phyloP scores from a whole-genome alignment of 2,329 filamentous ascomycete genomes.

The Erysiphe pulchra region DNA sequence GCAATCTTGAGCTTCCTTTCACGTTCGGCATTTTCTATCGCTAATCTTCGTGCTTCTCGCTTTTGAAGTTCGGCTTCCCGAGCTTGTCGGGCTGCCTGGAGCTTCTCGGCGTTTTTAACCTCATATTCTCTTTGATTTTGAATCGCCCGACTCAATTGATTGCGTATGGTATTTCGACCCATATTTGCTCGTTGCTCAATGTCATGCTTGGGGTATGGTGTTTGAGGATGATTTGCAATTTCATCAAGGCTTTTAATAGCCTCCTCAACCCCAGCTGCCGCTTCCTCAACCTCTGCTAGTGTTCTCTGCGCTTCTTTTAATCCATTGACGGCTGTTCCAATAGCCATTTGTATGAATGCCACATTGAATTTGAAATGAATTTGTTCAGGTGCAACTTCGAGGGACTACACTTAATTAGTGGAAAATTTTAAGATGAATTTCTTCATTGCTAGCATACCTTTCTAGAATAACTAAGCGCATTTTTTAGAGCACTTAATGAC shows the following conservation, averaged over 20 bases:
- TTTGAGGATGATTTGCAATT: slow-evolving; percentile 33
- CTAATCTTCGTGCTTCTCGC: slow-evolving; percentile 51
- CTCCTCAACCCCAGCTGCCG: slow-evolving; percentile 54
- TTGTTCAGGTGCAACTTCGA: slow-evolving; percentile 56
- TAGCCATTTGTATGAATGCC: slow-evolving; percentile 87
- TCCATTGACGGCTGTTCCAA: slow-evolving; percentile 55
- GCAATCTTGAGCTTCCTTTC: slow-evolving; percentile 58
- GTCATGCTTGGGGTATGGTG: slow-evolving; percentile 75
- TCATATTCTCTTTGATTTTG: slow-evolving; percentile 78
- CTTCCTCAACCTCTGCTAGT: slow-evolving; percentile 55
- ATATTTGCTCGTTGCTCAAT: slow-evolving; percentile 92
- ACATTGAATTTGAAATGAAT: slow-evolving; percentile 93
- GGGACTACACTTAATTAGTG: slow-evolving; percentile 24
- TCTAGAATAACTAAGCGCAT: slow-evolving; percentile 34
- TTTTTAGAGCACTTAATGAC: slow-evolving; percentile 33
- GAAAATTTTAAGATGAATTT: background rate
- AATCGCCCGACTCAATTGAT: slow-evolving; percentile 67
- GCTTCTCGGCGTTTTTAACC: slow-evolving; percentile 70
- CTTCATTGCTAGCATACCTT: slow-evolving; percentile 21
- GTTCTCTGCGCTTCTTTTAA: slow-evolving; percentile 55
- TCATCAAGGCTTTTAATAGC: slow-evolving; percentile 51
- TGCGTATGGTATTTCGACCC: slow-evolving; percentile 83
- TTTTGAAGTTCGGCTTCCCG: slow-evolving; percentile 57
- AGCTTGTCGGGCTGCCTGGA: slow-evolving; percentile 52
- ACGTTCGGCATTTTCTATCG: slow-evolving; percentile 39